Evolutionary conservation across 345 rosid genomes (phyloP).

Genomic region (Laguncularia racemosa): DNA sequence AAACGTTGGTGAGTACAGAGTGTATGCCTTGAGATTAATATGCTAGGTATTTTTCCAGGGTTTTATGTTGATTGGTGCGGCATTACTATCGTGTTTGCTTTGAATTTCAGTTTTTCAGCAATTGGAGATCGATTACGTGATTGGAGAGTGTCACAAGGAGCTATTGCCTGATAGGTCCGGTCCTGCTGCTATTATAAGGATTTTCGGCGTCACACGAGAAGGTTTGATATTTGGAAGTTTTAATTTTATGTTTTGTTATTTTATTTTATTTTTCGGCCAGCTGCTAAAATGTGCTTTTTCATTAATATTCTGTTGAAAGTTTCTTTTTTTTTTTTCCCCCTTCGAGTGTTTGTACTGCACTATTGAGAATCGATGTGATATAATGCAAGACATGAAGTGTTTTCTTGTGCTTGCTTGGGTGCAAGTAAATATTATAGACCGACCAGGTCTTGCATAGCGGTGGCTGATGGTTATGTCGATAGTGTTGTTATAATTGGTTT

Average conservation of each 20-base stretch:
- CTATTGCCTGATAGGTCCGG: slow-evolving; percentile 63
- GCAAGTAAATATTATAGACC: no score
- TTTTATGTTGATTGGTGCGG: neutral
- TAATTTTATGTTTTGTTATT: neutral
- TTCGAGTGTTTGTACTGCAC: neutral
- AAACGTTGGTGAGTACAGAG: slow-evolving; percentile 41
- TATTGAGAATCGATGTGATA: no score
- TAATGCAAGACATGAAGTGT: no score
- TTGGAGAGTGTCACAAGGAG: slow-evolving; percentile 50
- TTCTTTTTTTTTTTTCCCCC: neutral
- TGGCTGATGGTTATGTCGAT: no score
- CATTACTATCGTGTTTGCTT: neutral
- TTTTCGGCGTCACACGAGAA: slow-evolving; percentile 87
- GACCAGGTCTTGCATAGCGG: no score
- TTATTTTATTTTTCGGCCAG: neutral
- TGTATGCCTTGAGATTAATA: neutral
- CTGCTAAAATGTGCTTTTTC: no score
- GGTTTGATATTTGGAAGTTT: slow-evolving; percentile 27
- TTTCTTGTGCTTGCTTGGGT: no score
- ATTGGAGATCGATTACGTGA: slow-evolving; percentile 85
- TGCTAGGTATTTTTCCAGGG: slow-evolving; percentile 5
- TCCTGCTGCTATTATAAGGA: slow-evolving; percentile 73
- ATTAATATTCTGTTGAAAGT: neutral
- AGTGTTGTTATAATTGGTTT: no score
- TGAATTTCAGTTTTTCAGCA: slow-evolving; percentile 67